Evolutionary conservation across 768 basidiomycete genomes (phyloP), one percentile per base, ranked within the genome.

Genomic region (Chalciporus chontae): DNA sequence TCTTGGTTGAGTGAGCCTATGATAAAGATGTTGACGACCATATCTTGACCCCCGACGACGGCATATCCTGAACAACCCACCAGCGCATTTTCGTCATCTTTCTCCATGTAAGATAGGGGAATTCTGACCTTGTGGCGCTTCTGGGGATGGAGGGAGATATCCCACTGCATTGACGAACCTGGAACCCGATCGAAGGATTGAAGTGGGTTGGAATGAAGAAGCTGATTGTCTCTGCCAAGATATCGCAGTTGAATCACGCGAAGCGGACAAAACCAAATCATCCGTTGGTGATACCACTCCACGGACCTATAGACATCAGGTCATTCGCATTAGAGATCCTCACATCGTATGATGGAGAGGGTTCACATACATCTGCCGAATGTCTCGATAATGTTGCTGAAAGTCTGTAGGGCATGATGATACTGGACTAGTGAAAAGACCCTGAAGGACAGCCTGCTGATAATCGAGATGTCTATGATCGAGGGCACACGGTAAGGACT

Each of bases 231-330:
- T 78, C 48, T 77, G 73, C 95, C 94, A 98, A 26, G 84, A 75
- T 65, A 94, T 90, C 56, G 92, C 89, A 37, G 92, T 90, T 14
- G 88, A 75, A 76, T 97, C 94, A 64, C 94, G 83, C 40, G 94
- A 96, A 52, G 87, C 89, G 18, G 94, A 96, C 53, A 98, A 76
- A 55, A 97, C 73, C 54, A 92, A 77, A 58, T 83, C 74, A 67
- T 89, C 74, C 24, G 81, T 81, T 31, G 92, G 90, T 39, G 90
- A 83, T 46, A 72, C 80, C 53, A 97, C 74, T 31, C 83, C 87
- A 63, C 92, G 86, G 56, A 95, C 93, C 91, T 95, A 63, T 58
- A 52, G 56, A 19, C 42, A 53, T 65, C 53, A 62, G 55, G 58
- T 64, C 32, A 34, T 26, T 7, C 26, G 14, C 23, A 32, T 41